Conservation (phyloP, 2,329 filamentous ascomycete species). For the Fusarium sp. region DNA sequence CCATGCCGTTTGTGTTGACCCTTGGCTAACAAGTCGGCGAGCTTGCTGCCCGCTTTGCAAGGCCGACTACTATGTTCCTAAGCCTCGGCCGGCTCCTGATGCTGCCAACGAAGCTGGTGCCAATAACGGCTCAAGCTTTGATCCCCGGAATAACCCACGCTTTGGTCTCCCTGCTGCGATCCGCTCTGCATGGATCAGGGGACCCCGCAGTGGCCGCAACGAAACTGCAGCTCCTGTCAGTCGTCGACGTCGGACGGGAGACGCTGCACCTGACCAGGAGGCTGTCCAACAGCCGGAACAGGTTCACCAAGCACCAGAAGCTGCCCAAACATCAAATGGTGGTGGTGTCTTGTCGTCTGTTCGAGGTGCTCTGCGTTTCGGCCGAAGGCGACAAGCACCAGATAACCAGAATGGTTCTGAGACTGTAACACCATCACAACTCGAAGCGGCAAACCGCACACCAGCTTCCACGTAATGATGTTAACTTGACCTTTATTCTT, state of each 20-base stretch:
- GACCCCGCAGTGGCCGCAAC: conserved; percentile 12
- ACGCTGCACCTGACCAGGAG: conserved; percentile 13
- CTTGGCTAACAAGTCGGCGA: conserved; percentile 92
- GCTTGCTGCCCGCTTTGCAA: conserved; percentile 98
- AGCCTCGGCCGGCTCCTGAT: conserved; percentile 72
- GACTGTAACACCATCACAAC: conserved; percentile 55
- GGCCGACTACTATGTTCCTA: conserved; percentile 95
- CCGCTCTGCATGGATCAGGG: conserved; percentile 52
- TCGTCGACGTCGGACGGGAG: conserved; percentile 19
- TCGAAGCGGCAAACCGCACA: conserved; percentile 55
- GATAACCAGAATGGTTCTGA: conserved; percentile 20
- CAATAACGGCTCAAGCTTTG: conserved; percentile 39
- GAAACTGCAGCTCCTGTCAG: conserved; percentile 4
- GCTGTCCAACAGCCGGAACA: conserved; percentile 15
- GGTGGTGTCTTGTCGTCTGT: conserved; percentile 46
- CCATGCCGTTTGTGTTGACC: conserved; percentile 94
- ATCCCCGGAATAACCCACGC: conserved; percentile 53
- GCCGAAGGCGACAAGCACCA: conserved; percentile 40
- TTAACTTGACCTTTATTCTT: conserved; percentile 16
- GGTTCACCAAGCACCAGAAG: conserved; percentile 16
- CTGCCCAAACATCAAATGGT: conserved; percentile 17
- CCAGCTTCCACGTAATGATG: conserved; percentile 25
- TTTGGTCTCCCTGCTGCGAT: conserved; percentile 59
- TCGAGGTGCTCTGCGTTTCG: conserved; percentile 46
- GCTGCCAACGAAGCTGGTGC: conserved; percentile 49